Evolutionary conservation across 2,329 filamentous ascomycete genomes (phyloP), one percentile per base, ranked within the genome.

Genomic region (Exophiala alcalophila): DNA sequence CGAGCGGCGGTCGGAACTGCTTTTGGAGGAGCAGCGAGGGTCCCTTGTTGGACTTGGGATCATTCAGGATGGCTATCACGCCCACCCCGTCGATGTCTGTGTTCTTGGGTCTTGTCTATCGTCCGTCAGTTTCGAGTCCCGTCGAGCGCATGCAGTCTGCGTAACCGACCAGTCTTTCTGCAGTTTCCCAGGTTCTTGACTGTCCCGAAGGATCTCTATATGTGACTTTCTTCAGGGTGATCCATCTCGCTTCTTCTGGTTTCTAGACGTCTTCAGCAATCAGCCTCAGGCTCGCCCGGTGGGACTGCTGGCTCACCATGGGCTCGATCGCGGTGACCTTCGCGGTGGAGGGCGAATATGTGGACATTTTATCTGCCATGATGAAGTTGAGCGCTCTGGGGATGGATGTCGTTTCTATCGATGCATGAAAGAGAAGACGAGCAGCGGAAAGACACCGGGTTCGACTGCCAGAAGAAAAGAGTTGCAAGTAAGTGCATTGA

Each of bases 241-340:
- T 60, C 68, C 68, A 71, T 56, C 57, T 62, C 25, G 68, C 66
- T 39, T 69, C 65, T 11, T 55, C 49, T 23, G 62, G 56, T 91
- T 37, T 39, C 53, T 55, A 92, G 78, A 84, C 72, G 33, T 80
- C 40, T 54, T 53, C 73, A 52, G 87, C 87, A 65, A 94, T 92
- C 39, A 49, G 44, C 24, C 35, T 38, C 16, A 4, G 12, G 6
- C 9, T 38, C 15, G 31, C 11, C 11, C 7, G 18, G 6, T 33
- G 10, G 30, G 4, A 26, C 14, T 15, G 26, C 11, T 21, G n/a
- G n/a, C 44, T 36, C 45, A 56, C 53, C 49, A 56, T 53, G 11
- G 49, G 35, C 27, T 56, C 49, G 21, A 51, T 35, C 2, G 36
- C 40, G 10, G 48, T 45, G 26, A 53, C 50, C 38, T 54, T 54